Percentiles rank a stretch among this genome's conserved stretches.
Conservation (phyloP, 1,139 yeast species). For the Blastobotrys illinoisensis region DNA sequence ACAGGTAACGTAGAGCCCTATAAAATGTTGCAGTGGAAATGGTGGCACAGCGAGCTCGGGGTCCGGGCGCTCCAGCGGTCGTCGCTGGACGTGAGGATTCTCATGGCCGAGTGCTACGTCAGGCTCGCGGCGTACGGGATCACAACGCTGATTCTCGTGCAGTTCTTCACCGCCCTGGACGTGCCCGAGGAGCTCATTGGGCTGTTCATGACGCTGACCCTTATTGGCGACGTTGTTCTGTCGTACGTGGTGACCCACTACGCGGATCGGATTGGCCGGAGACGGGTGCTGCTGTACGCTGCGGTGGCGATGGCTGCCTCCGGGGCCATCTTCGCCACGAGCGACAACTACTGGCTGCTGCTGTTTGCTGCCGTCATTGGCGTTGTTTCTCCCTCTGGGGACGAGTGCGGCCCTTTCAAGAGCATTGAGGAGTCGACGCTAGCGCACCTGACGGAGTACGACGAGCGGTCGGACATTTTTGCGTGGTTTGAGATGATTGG, state of each 20-base stretch:
- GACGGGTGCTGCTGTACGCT: conserved; percentile 61
- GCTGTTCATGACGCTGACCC: conserved; percentile 73
- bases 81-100: conserved; percentile 50
- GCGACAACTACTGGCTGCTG: conserved; percentile 48
- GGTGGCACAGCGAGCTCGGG: conserved; percentile 14
- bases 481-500: conserved; percentile 67
- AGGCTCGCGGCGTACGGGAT: conserved; percentile 76
- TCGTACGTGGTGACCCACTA: conserved; percentile 72
- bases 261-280: conserved; percentile 71
- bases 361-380: conserved; percentile 61
- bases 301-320: conserved; percentile 64
- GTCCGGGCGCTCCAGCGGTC: conserved; percentile 15
- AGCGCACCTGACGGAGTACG: conserved; percentile 70
- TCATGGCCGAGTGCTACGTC: conserved; percentile 67
- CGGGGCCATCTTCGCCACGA: conserved; percentile 58
- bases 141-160: conserved; percentile 73
- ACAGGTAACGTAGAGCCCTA: neutral
- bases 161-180: conserved; percentile 55
- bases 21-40: neutral
- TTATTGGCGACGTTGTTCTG: conserved; percentile 71
- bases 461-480: conserved; percentile 66
- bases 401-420: conserved; percentile 89
- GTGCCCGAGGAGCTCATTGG: conserved; percentile 62
- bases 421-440: conserved; percentile 82
- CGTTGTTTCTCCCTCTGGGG: conserved; percentile 84